Conservation (phyloP, 805 yeast species). For the Candida takata region DNA sequence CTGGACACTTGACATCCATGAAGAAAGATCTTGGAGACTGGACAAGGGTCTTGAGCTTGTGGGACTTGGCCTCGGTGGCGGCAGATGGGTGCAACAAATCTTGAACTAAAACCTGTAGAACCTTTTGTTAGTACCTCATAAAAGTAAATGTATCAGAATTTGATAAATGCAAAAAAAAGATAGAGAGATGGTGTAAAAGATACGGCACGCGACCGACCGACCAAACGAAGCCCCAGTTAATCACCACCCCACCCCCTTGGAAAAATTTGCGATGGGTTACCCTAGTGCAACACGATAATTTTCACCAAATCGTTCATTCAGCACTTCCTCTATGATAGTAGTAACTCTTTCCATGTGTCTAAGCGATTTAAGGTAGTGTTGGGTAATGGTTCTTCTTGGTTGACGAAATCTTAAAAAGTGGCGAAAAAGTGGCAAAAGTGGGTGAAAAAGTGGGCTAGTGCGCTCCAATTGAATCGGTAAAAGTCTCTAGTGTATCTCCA, state of each 20-base stretch:
- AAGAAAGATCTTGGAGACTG: slow-evolving; percentile 98
- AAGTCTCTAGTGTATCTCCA: no score
- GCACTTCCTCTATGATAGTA: neutral
- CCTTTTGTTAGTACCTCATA: neutral
- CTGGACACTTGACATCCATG: slow-evolving; percentile 99
- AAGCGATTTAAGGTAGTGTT: slow-evolving; percentile 3
- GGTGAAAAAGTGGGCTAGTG: no score
- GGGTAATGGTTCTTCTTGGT: neutral
- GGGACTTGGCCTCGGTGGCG: slow-evolving; percentile 92
- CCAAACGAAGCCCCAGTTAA: no score
- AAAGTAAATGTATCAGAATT: no score
- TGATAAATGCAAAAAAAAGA: slow-evolving; percentile 1
- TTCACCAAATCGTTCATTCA: neutral
- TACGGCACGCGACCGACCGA: no score
- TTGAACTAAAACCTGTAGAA: slow-evolving; percentile 96
- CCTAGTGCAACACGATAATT: slow-evolving; percentile 7
- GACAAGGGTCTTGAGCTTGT: slow-evolving; percentile 96
- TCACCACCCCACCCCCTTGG: neutral
- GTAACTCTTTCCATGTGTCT: neutral
- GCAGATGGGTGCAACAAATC: slow-evolving; percentile 98
- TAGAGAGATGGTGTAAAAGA: neutral
- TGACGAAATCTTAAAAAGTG: neutral
- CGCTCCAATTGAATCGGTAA: no score
- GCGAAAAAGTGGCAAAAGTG: neutral
- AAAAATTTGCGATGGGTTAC: slow-evolving; percentile 10